phyloP scores from a whole-genome alignment of 2,329 filamentous ascomycete species.

The Aspergillus clavatus region DNA sequence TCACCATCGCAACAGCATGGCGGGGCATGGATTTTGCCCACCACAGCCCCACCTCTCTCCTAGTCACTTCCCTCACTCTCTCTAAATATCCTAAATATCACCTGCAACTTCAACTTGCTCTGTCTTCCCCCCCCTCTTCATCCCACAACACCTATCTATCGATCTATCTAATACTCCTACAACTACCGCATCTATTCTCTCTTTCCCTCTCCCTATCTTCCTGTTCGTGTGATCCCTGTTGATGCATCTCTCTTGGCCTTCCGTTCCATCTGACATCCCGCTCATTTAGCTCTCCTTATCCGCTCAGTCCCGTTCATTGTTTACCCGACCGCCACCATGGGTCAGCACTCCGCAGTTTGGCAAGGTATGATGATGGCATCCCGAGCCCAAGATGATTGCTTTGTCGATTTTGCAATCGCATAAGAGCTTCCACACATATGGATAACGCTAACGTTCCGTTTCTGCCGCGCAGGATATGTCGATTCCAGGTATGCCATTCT shows the following conservation, averaged over 20 bases:
- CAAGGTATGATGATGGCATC: conserved; percentile 30
- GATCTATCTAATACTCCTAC: no score
- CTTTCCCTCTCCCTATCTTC: background rate
- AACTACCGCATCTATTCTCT: conserved; percentile 8
- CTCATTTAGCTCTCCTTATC: conserved; percentile 5
- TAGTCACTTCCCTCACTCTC: no score
- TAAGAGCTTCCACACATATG: background rate
- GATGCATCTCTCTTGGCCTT: background rate
- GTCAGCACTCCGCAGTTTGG: conserved; percentile 35
- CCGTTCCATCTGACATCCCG: background rate
- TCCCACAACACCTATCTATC: conserved; percentile 1
- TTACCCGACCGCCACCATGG: conserved; percentile 26
- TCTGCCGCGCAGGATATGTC: conserved; percentile 50
- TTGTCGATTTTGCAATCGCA: conserved; percentile 1
- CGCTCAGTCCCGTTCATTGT: conserved; percentile 12
- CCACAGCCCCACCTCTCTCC: no score
- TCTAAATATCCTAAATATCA: conserved; percentile 3
- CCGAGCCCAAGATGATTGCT: no score
- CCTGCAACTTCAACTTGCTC: no score
- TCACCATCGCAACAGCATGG: background rate
- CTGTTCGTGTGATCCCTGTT: conserved; percentile 1
- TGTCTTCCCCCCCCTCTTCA: background rate
- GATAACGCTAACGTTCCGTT: conserved; percentile 10
- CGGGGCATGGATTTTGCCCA: no score
- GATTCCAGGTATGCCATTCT: conserved; percentile 54